Conservation (phyloP, 2,329 filamentous ascomycete species). For the Scolecobasidium constrictum region DNA sequence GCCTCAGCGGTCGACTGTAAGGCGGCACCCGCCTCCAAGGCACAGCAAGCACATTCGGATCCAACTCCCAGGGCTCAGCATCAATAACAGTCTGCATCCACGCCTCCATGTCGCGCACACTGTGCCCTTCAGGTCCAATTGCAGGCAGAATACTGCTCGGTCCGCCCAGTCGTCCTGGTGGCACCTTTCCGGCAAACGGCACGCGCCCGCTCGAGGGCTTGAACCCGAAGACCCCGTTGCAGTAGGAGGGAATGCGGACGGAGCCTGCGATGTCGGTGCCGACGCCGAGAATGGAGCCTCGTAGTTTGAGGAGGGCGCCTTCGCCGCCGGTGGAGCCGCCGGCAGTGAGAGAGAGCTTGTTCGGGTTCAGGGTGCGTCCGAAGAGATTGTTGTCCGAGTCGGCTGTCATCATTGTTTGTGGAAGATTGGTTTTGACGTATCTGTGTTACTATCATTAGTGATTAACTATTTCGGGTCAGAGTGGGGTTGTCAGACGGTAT, state of each 20-base stretch:
- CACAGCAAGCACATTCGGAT: conserved; percentile 28
- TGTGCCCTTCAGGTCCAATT: conserved; percentile 33
- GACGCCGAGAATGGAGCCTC: conserved; percentile 48
- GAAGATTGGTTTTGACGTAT: conserved; percentile 43
- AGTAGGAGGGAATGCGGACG: conserved; percentile 79
- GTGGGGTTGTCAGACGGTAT: conserved; percentile 45
- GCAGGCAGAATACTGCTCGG: conserved; percentile 24
- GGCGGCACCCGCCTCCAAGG: conserved; percentile 33
- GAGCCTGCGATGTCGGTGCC: conserved; percentile 51
- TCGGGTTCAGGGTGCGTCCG: conserved; percentile 52
- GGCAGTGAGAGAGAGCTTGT: conserved; percentile 47
- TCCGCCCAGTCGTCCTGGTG: conserved; percentile 20
- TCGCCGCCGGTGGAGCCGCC: conserved; percentile 60
- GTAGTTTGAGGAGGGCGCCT: conserved; percentile 47
- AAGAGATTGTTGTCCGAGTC: conserved; percentile 53
- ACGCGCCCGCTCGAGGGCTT: conserved; percentile 12
- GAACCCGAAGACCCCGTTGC: conserved; percentile 32
- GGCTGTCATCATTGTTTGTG: conserved; percentile 34
- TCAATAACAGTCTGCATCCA: conserved; percentile 32
- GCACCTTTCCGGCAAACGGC: conserved; percentile 16
- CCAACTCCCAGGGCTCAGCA: conserved; percentile 34
- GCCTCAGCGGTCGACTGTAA: conserved; percentile 8
- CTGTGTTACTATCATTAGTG: no score
- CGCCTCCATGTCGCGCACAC: conserved; percentile 28
- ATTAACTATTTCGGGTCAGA: conserved; percentile 39